Conservation (phyloP, 2,329 filamentous ascomycete genomes). For the Tolypocladium cylindrosporum region DNA sequence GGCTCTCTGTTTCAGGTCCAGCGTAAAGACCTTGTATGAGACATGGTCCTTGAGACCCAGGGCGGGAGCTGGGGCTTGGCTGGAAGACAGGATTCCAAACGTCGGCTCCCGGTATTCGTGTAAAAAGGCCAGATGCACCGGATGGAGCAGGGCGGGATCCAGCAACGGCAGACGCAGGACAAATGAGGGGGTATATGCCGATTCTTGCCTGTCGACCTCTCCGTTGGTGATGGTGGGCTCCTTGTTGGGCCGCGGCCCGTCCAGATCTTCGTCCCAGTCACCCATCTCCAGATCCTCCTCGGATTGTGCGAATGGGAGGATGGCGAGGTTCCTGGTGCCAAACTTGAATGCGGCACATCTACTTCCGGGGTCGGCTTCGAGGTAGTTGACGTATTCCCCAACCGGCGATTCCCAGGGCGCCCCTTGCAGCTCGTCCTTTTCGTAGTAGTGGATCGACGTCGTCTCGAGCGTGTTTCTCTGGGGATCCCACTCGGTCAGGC, state of each 20-base stretch:
- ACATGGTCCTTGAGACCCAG: constrained; percentile 78
- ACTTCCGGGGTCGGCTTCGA: constrained; percentile 83
- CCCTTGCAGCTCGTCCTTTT: constrained; percentile 79
- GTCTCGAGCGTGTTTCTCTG: constrained; percentile 71
- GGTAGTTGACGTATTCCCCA: constrained; percentile 65
- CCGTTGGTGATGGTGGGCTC: constrained; percentile 24
- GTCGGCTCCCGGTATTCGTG: constrained; percentile 97
- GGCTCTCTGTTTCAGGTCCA: constrained; percentile 86
- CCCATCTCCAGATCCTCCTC: constrained; percentile 87
- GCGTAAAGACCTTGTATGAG: constrained; percentile 87
- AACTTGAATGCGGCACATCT: constrained; percentile 94
- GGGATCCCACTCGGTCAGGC: constrained; percentile 88
- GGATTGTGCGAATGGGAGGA: constrained; percentile 80
- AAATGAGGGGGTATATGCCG: constrained; percentile 83
- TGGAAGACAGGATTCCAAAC: constrained; percentile 85
- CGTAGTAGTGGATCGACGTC: constrained; percentile 95
- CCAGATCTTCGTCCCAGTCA: constrained; percentile 77
- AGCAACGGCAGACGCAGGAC: constrained; percentile 82
- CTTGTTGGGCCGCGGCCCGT: constrained; percentile 53
- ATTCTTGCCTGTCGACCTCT: constrained; percentile 31
- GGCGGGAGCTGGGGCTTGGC: constrained; percentile 60
- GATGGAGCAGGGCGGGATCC: constrained; percentile 78
- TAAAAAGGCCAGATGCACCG: constrained; percentile 84
- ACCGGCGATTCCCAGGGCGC: constrained; percentile 74
- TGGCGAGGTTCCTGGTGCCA: constrained; percentile 77